Evolutionary conservation across 2,329 filamentous ascomycete species (phyloP).

Genomic region (Fusarium tanahbumbuense): DNA sequence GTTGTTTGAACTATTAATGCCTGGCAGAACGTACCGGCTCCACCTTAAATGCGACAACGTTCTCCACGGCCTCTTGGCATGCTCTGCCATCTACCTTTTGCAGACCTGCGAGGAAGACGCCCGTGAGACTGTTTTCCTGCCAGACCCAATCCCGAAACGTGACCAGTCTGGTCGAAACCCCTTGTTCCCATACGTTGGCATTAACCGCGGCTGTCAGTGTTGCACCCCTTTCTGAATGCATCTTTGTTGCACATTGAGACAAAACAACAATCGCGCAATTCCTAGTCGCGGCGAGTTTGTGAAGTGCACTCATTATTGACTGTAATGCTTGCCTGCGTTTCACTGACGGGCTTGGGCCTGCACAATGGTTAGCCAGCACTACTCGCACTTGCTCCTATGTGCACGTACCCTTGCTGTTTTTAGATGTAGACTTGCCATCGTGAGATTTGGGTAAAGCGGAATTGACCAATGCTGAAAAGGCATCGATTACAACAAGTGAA

Average conservation of each 20-base stretch:
- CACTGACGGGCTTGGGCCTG: conserved; percentile 53
- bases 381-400: conserved; percentile 16
- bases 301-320: conserved; percentile 75
- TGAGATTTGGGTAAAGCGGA: conserved; percentile 76
- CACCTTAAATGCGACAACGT: conserved; percentile 63
- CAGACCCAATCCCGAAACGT: conserved; percentile 82
- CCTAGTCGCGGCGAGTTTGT: conserved; percentile 78
- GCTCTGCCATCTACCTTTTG: conserved; percentile 71
- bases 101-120: conserved; percentile 70
- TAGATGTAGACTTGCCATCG: conserved; percentile 53
- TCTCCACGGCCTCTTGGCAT: conserved; percentile 54
- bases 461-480: conserved; percentile 80
- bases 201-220: conserved; percentile 80
- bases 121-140: conserved; percentile 58
- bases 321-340: conserved; percentile 66
- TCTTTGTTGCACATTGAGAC: conserved; percentile 85
- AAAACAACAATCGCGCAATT: conserved; percentile 80
- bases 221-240: conserved; percentile 74
- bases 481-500: conserved; percentile 80
- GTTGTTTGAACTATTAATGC: conserved; percentile 25
- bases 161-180: conserved; percentile 77
- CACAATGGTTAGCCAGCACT: conserved; percentile 18
- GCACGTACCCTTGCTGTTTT: conserved; percentile 55
- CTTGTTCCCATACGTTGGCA: conserved; percentile 82
- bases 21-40: conserved; percentile 53